Evolutionary conservation across 208 protist genomes (phyloP).

Genomic region (Entamoeba invadens): DNA sequence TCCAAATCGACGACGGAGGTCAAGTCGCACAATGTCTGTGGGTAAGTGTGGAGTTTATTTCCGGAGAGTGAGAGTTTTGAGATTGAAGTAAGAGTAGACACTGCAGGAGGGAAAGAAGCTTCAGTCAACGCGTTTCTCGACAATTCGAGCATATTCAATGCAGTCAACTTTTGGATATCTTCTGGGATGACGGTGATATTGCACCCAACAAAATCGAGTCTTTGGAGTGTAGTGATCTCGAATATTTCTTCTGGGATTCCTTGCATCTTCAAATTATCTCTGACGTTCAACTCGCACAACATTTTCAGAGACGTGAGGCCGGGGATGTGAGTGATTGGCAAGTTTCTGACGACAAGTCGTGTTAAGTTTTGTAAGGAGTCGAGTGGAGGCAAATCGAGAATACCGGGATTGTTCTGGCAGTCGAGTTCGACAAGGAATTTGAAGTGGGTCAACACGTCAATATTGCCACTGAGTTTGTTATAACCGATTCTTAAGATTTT

Average conservation of each 20-base stretch:
- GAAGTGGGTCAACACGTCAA: neutral
- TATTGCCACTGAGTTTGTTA: neutral
- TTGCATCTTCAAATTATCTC: neutral
- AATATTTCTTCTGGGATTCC: neutral
- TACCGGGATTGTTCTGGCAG: neutral
- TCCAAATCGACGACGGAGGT: neutral
- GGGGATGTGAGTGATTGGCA: neutral
- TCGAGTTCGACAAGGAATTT: neutral
- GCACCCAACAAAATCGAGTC: neutral
- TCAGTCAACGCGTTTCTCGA: neutral
- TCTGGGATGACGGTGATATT: neutral
- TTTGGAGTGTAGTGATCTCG: neutral
- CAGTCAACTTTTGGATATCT: neutral
- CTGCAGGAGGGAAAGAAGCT: neutral
- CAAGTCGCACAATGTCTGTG: neutral
- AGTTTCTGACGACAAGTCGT: neutral
- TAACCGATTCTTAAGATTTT: neutral
- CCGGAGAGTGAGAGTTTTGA: neutral
- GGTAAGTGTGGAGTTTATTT: neutral
- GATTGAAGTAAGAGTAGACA: neutral
- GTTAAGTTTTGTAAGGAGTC: neutral
- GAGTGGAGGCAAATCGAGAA: neutral
- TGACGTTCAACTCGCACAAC: neutral
- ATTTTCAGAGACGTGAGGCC: neutral
- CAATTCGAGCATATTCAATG: neutral